phyloP scores from a whole-genome alignment of 2,329 filamentous ascomycete genomes.

The Xylariomycetidae sp. region DNA sequence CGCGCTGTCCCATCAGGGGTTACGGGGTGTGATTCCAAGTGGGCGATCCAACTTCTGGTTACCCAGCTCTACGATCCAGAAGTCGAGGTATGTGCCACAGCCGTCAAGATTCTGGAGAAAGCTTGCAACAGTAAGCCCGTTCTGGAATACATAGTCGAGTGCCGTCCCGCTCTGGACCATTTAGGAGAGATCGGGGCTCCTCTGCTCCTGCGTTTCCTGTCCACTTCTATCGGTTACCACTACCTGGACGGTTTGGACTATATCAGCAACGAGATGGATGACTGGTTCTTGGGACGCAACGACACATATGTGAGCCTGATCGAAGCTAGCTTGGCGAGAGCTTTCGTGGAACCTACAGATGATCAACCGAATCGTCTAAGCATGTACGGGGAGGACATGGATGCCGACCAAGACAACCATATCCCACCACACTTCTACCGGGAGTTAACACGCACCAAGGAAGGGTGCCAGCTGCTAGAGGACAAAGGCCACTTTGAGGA shows the following conservation, averaged over 20 bases:
- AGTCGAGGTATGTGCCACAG: conserved; percentile 90
- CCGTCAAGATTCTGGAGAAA: conserved; percentile 95
- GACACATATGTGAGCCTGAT: conserved; percentile 93
- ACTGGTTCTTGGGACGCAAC: conserved; percentile 97
- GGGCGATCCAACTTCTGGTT: conserved; percentile 96
- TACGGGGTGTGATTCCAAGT: conserved; percentile 67
- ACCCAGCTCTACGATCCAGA: conserved; percentile 97
- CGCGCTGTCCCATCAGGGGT: conserved; percentile 32
- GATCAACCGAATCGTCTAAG: conserved; percentile 52
- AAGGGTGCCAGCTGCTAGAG: conserved; percentile 83
- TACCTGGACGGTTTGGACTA: conserved; percentile 96
- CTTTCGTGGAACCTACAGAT: conserved; percentile 64
- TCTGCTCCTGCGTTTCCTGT: conserved; percentile 83
- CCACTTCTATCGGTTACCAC: conserved; percentile 94
- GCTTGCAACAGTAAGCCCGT: conserved; percentile 89
- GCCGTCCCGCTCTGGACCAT: conserved; percentile 88
- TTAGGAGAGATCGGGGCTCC: conserved; percentile 95
- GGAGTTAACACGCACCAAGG: conserved; percentile 84
- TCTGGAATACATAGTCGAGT: conserved; percentile 94
- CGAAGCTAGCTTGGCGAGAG: conserved; percentile 87
- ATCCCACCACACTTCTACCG: conserved; percentile 98
- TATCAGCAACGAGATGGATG: conserved; percentile 99
- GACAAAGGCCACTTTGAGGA: conserved; percentile 96
- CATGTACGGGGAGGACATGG: conserved; percentile 51
- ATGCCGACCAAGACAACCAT: conserved; percentile 50